Percentiles rank a stretch among this genome's conserved stretches.
phyloP scores from a whole-genome alignment of 257 asterid genomes.

The Cruciata laevipes region DNA sequence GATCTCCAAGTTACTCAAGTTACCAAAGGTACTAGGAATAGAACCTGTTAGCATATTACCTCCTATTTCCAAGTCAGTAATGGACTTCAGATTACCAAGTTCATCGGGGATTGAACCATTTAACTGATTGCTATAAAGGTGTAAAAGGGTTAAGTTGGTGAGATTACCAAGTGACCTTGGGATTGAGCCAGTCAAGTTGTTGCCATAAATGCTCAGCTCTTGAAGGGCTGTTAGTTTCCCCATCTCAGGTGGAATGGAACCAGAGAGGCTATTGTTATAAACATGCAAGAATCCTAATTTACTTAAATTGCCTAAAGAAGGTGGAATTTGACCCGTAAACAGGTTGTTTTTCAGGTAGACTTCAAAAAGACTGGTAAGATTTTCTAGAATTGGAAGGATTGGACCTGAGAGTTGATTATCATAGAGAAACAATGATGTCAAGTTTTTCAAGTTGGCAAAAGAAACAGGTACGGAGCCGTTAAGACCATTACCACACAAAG shows the following conservation, averaged over 20 bases:
- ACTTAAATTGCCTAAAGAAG: too few species aligned
- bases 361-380: not conserved
- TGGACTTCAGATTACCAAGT: too few species aligned
- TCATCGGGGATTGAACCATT: too few species aligned
- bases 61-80: too few species aligned
- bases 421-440: not conserved
- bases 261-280: slow-evolving; percentile 8
- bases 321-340: slow-evolving; percentile 11
- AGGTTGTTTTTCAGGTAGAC: not conserved
- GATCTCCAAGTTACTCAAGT: too few species aligned
- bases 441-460: too few species aligned
- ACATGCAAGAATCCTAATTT: not conserved
- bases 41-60: too few species aligned
- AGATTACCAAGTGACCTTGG: not conserved
- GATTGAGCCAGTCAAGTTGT: not conserved
- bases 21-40: too few species aligned
- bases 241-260: slow-evolving; percentile 1
- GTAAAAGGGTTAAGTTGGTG: too few species aligned
- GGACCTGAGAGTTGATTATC: slow-evolving; percentile 13
- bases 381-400: not conserved
- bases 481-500: too few species aligned
- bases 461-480: too few species aligned
- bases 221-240: not conserved
- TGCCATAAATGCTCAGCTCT: not conserved
- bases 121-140: too few species aligned